A percentile compares a stretch with the other conserved stretches of the same genome.
phyloP scores from a whole-genome alignment of 129 eudicot genomes.

The Artemisia argyi region DNA sequence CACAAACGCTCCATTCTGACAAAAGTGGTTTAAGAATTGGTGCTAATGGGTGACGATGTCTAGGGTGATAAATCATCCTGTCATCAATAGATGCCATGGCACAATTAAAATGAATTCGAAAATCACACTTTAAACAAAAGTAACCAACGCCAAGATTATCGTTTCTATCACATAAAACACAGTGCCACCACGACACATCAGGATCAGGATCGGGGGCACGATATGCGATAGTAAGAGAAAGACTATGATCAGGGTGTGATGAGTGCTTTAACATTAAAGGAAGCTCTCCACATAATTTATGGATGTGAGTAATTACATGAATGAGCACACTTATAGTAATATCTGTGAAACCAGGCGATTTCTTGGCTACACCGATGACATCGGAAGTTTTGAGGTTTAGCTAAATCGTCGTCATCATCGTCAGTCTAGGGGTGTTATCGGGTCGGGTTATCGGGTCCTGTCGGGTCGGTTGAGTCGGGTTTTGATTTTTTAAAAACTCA shows the following conservation, averaged over 20 bases:
- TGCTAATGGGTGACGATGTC: slow-evolving; percentile 12
- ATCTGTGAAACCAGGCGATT: slow-evolving; percentile 1
- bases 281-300: slow-evolving; percentile 13
- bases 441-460: no score
- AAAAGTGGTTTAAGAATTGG: background rate
- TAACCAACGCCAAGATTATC: background rate
- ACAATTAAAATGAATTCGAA: background rate
- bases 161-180: background rate
- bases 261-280: background rate
- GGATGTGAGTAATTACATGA: slow-evolving; percentile 6
- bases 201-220: no score
- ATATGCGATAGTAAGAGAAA: background rate
- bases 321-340: background rate
- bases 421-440: no score
- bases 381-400: background rate
- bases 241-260: background rate
- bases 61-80: slow-evolving; percentile 4
- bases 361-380: background rate
- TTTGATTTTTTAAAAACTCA: no score
- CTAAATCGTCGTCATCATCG: no score
- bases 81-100: background rate
- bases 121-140: background rate
- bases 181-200: background rate
- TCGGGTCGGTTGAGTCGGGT: no score
- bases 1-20: background rate